These are phyloP conservation scores for Rhizophagus prolifer DNA, from an alignment of 192 early-diverging fungal species.

Conservation along the genomic window DNA sequence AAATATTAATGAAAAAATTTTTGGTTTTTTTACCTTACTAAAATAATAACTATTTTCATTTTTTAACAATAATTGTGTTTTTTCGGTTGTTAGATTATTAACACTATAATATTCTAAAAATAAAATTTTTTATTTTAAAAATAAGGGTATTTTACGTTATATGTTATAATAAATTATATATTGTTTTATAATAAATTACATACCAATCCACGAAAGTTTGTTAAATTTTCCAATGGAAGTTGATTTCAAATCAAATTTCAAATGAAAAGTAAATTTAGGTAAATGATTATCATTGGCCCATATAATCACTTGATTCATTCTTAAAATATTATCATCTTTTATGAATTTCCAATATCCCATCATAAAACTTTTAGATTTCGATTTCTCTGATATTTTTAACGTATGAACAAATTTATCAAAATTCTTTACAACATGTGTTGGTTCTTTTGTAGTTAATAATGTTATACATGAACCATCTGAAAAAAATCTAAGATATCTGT, in stretches of 20 bases:
- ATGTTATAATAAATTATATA: too few relatives aligned
- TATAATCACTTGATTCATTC: constrained; percentile 20
- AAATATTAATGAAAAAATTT: not conserved
- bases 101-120: constrained; percentile 14
- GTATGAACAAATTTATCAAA: constrained; percentile 15
- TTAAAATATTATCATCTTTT: too few relatives aligned
- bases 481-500: constrained; percentile 41
- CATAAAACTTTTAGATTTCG: too few relatives aligned
- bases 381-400: too few relatives aligned
- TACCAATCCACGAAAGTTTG: constrained; percentile 35
- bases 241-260: constrained; percentile 33
- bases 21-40: not conserved
- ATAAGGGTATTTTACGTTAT: not conserved
- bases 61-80: not conserved
- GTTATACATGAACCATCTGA: constrained; percentile 37
- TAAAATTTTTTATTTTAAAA: not conserved
- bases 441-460: constrained; percentile 34
- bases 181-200: not conserved
- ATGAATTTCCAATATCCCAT: too few relatives aligned
- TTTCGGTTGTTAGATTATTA: not conserved
- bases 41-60: constrained; percentile 3
- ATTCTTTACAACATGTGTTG: constrained; percentile 24
- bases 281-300: constrained; percentile 20
- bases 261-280: constrained; percentile 30
- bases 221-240: constrained; percentile 38